Conservation (phyloP, 176 grass and related monocot genomes). For the Rhynchospora tenuis region DNA sequence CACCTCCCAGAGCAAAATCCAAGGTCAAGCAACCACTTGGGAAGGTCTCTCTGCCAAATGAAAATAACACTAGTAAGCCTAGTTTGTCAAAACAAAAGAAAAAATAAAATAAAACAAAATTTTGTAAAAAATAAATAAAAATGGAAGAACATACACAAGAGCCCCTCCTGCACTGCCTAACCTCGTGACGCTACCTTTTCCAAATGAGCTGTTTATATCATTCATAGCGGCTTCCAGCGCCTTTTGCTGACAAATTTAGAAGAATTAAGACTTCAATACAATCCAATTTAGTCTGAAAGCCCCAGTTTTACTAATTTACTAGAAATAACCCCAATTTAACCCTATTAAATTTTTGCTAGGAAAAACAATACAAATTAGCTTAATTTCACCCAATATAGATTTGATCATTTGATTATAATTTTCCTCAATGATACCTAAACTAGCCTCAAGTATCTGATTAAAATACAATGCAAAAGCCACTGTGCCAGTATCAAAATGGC, state of each 20-base stretch:
- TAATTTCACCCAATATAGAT: background rate
- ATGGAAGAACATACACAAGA: constrained; percentile 60
- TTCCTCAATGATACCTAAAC: background rate
- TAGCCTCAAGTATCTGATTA: background rate
- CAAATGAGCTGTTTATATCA: constrained; percentile 97
- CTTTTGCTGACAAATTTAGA: constrained; percentile 66
- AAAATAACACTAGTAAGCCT: constrained; percentile 18
- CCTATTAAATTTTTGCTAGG: background rate
- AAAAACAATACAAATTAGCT: background rate
- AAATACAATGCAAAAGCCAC: background rate
- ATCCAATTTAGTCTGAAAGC: background rate
- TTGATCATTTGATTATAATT: background rate
- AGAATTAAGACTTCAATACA: background rate
- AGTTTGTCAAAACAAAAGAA: background rate
- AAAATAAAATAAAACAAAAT: constrained; percentile 1
- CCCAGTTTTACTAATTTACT: background rate
- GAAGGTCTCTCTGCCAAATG: constrained; percentile 67
- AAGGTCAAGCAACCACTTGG: constrained; percentile 93
- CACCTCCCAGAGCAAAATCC: constrained; percentile 93
- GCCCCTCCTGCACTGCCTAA: constrained; percentile 88
- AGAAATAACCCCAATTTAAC: background rate
- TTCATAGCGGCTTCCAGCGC: constrained; percentile 90
- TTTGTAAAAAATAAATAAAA: background rate
- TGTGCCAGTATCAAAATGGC: background rate
- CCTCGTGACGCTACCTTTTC: constrained; percentile 97